These are phyloP conservation scores for Megacollybia marginata DNA, from an alignment of 768 basidiomycete genomes.

Conservation along the genomic window DNA sequence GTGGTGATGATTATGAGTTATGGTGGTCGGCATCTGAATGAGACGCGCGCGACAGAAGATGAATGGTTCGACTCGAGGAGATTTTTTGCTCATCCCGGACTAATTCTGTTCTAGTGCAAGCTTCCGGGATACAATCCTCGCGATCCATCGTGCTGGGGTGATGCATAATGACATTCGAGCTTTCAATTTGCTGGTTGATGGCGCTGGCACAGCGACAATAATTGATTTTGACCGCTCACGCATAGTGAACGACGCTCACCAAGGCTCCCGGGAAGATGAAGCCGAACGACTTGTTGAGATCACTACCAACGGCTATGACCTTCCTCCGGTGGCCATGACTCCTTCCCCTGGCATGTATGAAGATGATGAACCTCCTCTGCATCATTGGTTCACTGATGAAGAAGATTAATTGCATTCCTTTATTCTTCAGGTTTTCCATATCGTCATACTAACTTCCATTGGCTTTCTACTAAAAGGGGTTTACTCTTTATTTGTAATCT, in stretches of 20 bases:
- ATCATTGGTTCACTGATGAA: neutral
- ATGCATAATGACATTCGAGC: conserved; percentile 1
- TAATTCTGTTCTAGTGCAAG: neutral
- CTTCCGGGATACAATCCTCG: neutral
- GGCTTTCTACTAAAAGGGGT: too few relatives aligned
- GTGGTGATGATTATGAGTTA: conserved; percentile 3
- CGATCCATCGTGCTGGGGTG: conserved; percentile 1
- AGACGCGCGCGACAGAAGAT: neutral
- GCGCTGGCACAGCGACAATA: neutral
- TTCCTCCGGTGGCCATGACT: neutral
- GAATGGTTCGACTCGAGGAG: neutral
- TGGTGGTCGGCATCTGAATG: neutral
- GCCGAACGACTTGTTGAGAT: neutral
- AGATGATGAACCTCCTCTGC: neutral
- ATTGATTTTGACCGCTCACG: conserved; percentile 3
- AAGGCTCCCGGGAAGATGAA: neutral
- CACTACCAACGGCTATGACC: neutral
- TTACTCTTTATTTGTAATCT: too few relatives aligned
- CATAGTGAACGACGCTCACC: neutral
- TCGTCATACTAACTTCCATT: too few relatives aligned
- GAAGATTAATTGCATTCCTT: neutral
- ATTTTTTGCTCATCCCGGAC: neutral
- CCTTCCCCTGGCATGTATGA: neutral
- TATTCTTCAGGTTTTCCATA: too few relatives aligned
- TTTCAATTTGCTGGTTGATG: conserved; percentile 2